Evolutionary conservation across 1,284 basidiomycete genomes (phyloP).

Genomic region (Malassezia vespertilionis): DNA sequence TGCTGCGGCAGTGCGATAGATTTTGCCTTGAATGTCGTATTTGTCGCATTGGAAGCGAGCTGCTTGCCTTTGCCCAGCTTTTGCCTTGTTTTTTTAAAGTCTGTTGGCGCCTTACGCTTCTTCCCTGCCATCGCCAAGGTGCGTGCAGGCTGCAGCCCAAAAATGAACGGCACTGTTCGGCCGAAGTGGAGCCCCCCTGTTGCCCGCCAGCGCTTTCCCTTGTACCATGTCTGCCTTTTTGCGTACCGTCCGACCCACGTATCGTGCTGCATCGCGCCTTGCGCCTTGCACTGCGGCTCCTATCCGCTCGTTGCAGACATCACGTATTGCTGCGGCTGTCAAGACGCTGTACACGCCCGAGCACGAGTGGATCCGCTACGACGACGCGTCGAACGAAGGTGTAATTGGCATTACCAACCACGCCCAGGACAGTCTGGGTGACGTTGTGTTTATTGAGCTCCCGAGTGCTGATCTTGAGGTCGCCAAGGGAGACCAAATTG

Average conservation of each 20-base stretch:
- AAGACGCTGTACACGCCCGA: constrained; percentile 57
- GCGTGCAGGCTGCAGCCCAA: too few relatives aligned
- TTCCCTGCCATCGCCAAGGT: too few relatives aligned
- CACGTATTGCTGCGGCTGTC: constrained; percentile 10
- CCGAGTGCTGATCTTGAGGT: constrained; percentile 63
- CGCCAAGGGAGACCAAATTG: constrained; percentile 76
- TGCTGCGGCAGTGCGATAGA: constrained; percentile 30
- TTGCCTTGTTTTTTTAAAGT: constrained; percentile 93
- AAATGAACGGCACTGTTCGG: too few relatives aligned
- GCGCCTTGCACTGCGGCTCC: neutral
- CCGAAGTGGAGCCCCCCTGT: too few relatives aligned
- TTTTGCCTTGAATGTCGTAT: constrained; percentile 87
- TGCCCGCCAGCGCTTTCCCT: too few relatives aligned
- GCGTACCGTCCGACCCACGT: too few relatives aligned
- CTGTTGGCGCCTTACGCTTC: too few relatives aligned
- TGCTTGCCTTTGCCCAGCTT: constrained; percentile 93
- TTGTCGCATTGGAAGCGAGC: constrained; percentile 68
- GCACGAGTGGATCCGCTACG: constrained; percentile 78
- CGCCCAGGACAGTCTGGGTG: constrained; percentile 82
- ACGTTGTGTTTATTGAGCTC: constrained; percentile 95
- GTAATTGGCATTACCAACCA: constrained; percentile 84
- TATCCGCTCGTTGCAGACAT: constrained; percentile 15
- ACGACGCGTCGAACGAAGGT: constrained; percentile 68
- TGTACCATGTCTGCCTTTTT: too few relatives aligned
- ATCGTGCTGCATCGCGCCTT: constrained; percentile 1